Percentiles rank a stretch among this genome's conserved stretches.
Evolutionary conservation across 805 yeast genomes (phyloP).

Genomic region (Dipodascopsis tothii): DNA sequence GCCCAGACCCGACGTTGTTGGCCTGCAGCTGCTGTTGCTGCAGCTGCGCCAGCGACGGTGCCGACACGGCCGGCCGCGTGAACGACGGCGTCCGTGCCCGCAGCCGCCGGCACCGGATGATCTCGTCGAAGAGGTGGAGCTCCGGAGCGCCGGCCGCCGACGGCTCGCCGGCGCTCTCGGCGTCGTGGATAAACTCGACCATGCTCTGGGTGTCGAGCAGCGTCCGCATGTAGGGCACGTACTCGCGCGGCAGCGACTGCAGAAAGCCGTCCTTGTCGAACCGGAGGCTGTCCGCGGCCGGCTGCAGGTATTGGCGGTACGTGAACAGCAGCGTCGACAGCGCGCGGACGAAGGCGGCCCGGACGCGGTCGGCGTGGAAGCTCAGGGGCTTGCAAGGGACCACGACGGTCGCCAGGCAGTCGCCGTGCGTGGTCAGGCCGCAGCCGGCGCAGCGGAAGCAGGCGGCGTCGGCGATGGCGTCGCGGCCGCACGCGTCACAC

Average conservation of each 20-base stretch:
- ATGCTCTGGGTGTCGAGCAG: slow-evolving; percentile 19
- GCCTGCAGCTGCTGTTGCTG: too few species aligned
- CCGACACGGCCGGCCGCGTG: not conserved
- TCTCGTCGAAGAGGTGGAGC: not conserved
- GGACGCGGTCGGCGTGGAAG: slow-evolving; percentile 12
- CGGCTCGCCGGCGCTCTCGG: not conserved
- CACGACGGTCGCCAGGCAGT: slow-evolving; percentile 4
- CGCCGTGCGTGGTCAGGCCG: slow-evolving; percentile 4
- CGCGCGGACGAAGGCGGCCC: slow-evolving; percentile 16
- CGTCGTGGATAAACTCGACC: slow-evolving; percentile 19
- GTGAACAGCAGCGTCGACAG: slow-evolving; percentile 12
- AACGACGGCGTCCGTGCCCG: not conserved
- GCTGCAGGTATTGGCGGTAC: slow-evolving; percentile 8
- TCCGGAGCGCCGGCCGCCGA: not conserved
- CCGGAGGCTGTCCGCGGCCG: not conserved
- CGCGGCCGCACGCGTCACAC: not conserved
- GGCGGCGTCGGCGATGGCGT: not conserved
- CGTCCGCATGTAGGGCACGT: slow-evolving; percentile 12
- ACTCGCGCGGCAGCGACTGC: slow-evolving; percentile 10
- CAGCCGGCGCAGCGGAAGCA: not conserved
- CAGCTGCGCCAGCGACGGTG: not conserved
- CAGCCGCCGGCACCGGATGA: not conserved
- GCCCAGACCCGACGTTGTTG: not conserved
- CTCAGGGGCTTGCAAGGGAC: slow-evolving; percentile 20
- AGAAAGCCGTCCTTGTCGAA: slow-evolving; percentile 10